phyloP scores from a whole-genome alignment of 139 green algal genomes.

The Coelastrella sp. region DNA sequence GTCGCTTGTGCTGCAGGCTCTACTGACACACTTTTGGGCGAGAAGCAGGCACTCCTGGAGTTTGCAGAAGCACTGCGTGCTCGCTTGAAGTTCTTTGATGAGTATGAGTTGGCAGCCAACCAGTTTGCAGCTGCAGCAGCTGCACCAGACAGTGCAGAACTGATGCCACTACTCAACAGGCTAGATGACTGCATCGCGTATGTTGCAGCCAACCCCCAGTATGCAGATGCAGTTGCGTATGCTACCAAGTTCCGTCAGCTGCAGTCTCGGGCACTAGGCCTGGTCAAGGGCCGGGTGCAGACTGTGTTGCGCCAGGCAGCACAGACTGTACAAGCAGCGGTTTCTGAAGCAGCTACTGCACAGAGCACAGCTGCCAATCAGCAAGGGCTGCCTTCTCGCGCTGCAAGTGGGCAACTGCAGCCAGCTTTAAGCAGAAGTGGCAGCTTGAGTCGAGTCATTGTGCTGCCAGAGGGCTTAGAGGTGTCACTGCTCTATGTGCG shows the following conservation, averaged over 20 bases:
- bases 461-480: conserved; percentile 80
- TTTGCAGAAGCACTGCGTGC: conserved; percentile 80
- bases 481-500: conserved; percentile 93
- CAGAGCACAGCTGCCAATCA: too few species aligned
- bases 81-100: conserved; percentile 94
- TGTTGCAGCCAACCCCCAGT: conserved; percentile 89
- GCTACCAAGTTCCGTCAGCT: conserved; percentile 90
- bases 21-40: conserved; percentile 57
- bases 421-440: conserved; percentile 48
- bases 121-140: conserved; percentile 55
- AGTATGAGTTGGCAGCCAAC: conserved; percentile 82
- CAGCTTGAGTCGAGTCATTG: conserved; percentile 26
- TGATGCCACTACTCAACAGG: conserved; percentile 85
- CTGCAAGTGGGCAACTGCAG: conserved; percentile 68
- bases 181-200: conserved; percentile 93
- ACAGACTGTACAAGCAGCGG: conserved; percentile 30
- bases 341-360: conserved; percentile 4
- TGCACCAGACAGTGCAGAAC: conserved; percentile 50
- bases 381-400: conserved; percentile 46
- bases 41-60: conserved; percentile 74
- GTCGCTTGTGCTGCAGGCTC: neutral
- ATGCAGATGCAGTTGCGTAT: conserved; percentile 89
- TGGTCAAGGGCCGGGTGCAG: conserved; percentile 40
- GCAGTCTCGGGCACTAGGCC: conserved; percentile 73
- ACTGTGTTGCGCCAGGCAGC: conserved; percentile 30